These are phyloP conservation scores for Yueomyces sinensis DNA, from an alignment of 805 yeast species.

Conservation along the genomic window DNA sequence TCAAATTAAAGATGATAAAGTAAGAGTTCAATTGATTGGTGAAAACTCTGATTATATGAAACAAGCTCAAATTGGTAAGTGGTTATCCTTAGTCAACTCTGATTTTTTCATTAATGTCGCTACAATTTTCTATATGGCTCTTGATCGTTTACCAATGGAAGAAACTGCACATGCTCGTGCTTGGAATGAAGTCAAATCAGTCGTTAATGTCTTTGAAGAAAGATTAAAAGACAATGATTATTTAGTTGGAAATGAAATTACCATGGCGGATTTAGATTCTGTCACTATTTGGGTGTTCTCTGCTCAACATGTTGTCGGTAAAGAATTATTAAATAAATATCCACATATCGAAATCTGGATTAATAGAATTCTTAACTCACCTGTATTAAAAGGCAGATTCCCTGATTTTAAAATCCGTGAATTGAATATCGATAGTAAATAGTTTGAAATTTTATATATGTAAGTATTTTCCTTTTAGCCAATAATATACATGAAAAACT, in stretches of 20 bases:
- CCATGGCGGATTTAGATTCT: conserved; percentile 21
- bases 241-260: conserved; percentile 39
- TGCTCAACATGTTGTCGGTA: conserved; percentile 42
- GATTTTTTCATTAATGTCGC: neutral
- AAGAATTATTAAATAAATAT: conserved; percentile 44
- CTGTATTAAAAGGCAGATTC: conserved; percentile 3
- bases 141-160: neutral
- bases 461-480: too few species aligned
- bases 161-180: neutral
- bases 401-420: conserved; percentile 1
- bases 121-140: neutral
- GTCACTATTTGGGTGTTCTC: conserved; percentile 9
- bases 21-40: conserved; percentile 41
- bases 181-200: neutral
- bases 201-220: neutral
- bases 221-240: neutral
- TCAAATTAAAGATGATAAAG: conserved; percentile 23
- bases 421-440: neutral
- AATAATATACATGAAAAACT: too few species aligned
- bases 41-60: conserved; percentile 23
- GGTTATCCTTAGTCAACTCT: conserved; percentile 37
- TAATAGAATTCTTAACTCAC: conserved; percentile 2
- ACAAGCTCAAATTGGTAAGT: conserved; percentile 41
- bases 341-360: conserved; percentile 35
- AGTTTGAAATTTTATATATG: too few species aligned